Evolutionary conservation across 805 yeast species (phyloP), one percentile per base, ranked within the genome.

Genomic region (Yamadazyma sp.): DNA sequence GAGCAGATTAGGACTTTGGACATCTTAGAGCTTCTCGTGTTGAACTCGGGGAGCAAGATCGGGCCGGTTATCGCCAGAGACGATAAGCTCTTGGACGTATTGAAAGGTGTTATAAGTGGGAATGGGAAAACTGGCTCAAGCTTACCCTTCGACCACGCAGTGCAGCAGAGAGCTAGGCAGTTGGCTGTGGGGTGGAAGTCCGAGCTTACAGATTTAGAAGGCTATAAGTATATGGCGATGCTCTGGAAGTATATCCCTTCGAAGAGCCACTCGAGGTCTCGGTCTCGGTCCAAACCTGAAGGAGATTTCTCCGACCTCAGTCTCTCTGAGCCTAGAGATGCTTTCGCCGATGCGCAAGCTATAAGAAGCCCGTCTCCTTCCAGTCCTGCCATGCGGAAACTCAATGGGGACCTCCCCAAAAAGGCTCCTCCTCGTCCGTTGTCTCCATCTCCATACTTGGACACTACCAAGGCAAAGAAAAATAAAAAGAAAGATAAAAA

Each of bases 161-260:
- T 84, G 21, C 69, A 73, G 45, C 65, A 67, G 44, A 68, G 70
- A 42, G 70, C 77, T 13, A 62, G 70, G 15, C 56, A 61, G 2
- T 65, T 84, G 55, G 80, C 85, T 7, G 42, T 69, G 14, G 77
- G 78, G 5, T 91, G 98, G 98, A 64, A 75, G 32, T 52, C 59
- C 4, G 85, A 80, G 43, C 74, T 78, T 49, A 54, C 52, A 4
- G 80, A 70, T 18, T 57, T 70, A 36, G 64, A 65, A 1, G 78
- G 75, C 10, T 76, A 78, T 53, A 55, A 62, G 32, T 71, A 71
- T 19, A 49, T 84, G 38, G 75, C 75, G 1, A 42, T 42, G 2
- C 59, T 85, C 44, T 74, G 71, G 53, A 58, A 61, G 32, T 55
- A 57, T 26, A 54, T 74, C 26, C 82, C 82, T 1, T 50, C 38